Evolutionary conservation across 2,329 filamentous ascomycete species (phyloP).

Genomic region (Sclerotinia glacialis): DNA sequence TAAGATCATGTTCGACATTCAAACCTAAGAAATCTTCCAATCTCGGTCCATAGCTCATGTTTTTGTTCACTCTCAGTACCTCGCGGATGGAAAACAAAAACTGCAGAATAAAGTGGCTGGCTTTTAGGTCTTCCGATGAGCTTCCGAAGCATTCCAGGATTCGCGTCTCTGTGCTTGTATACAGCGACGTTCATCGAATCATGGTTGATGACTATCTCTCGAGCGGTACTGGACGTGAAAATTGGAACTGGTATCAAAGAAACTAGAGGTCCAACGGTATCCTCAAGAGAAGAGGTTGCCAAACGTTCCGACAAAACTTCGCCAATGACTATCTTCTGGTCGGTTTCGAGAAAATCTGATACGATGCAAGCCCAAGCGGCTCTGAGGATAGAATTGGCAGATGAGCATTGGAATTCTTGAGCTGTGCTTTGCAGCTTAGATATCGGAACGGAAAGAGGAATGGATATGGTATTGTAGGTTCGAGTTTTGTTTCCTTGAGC

Average conservation of each 20-base stretch:
- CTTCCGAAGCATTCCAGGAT: constrained; percentile 11
- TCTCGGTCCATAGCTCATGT: not conserved
- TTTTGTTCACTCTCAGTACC: not conserved
- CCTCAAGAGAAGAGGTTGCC: not conserved
- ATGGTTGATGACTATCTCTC: constrained; percentile 7
- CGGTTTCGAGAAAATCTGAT: constrained; percentile 6
- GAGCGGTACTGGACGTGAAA: not conserved
- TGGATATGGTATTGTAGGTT: constrained; percentile 1
- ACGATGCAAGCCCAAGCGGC: constrained; percentile 8
- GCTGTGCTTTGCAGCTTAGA: not conserved
- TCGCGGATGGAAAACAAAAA: constrained; percentile 10
- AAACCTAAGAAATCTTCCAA: constrained; percentile 15
- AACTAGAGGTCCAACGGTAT: constrained; percentile 6
- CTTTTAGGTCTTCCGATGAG: constrained; percentile 11
- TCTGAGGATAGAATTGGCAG: constrained; percentile 13
- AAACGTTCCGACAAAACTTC: constrained; percentile 9
- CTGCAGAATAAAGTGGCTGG: constrained; percentile 2
- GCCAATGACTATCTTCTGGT: constrained; percentile 11
- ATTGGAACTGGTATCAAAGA: not conserved
- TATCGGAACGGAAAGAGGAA: not conserved
- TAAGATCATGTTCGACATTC: constrained; percentile 14
- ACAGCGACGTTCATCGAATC: constrained; percentile 1
- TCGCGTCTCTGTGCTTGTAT: constrained; percentile 1
- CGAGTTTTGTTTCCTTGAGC: not conserved
- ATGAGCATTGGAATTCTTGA: constrained; percentile 10